Conservation (phyloP, 495 filamentous ascomycete species). For the Baudoinia panamericana region DNA sequence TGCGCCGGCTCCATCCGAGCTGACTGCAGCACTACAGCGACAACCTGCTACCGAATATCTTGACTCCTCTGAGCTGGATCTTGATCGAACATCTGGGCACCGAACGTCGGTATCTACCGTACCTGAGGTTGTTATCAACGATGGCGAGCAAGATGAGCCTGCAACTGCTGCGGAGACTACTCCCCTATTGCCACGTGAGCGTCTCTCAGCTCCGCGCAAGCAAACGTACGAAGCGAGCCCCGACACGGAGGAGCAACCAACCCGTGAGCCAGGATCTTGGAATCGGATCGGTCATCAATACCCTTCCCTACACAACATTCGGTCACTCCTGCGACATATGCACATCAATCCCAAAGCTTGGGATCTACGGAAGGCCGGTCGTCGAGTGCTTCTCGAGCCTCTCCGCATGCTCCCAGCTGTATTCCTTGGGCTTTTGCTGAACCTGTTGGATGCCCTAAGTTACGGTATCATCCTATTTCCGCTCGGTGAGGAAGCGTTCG, state of each 20-base stretch:
- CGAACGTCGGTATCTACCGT: background rate
- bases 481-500: conserved; percentile 70
- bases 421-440: conserved; percentile 74
- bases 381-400: conserved; percentile 50
- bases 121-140: conserved; percentile 5
- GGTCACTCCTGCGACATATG: background rate
- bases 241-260: conserved; percentile 21
- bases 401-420: conserved; percentile 67
- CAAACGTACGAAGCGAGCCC: conserved; percentile 1
- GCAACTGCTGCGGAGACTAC: conserved; percentile 9
- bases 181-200: conserved; percentile 12
- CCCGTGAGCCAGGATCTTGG: conserved; percentile 6
- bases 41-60: conserved; percentile 28
- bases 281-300: conserved; percentile 15
- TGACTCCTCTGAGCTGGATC: background rate
- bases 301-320: conserved; percentile 7
- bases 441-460: conserved; percentile 85
- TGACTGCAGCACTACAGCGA: conserved; percentile 19
- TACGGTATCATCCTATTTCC: conserved; percentile 98
- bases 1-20: conserved; percentile 23
- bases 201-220: conserved; percentile 5
- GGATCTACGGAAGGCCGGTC: conserved; percentile 52
- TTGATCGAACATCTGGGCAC: background rate
- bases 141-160: background rate
- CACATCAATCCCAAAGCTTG: conserved; percentile 53